Base-by-base conservation (phyloP, 208 protist genomes). In the Trypanosoma platydactyli region DNA sequence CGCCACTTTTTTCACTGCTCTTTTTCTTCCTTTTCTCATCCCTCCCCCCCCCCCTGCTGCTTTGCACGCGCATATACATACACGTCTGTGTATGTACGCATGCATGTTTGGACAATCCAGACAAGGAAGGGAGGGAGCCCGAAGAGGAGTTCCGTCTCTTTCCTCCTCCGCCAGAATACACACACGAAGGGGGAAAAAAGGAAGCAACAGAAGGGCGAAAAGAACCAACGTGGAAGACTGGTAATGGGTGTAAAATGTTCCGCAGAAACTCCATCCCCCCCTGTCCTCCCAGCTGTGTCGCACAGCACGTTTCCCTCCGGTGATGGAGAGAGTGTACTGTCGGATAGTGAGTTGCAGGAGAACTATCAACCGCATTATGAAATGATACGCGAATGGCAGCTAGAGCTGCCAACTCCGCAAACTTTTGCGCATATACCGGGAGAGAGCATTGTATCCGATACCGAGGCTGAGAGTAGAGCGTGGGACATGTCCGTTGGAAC, bases 191-290 rank as follows among this genome's bases (percentile, higher is more conserved):
- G 5, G 9, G 9, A 3, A 38, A 38, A 38, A 38, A 11, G 9
- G 9, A 38, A 9, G 33, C 3, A 9, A 38, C 5, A 38, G 9
- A 38, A 38, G 33, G 33, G 33, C n/a, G n/a, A n/a, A n/a, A n/a
- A n/a, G n/a, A n/a, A n/a, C n/a, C n/a, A n/a, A n/a, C n/a, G n/a
- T n/a, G n/a, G n/a, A n/a, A n/a, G n/a, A n/a, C n/a, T n/a, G n/a
- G n/a, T n/a, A n/a, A 80, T 79, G 77, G 77, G 77, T 54, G 73
- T 67, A 3, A 29, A 73, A 35, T 77, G 73, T 59, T 75, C 68
- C 1, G 63, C 33, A 38, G 18, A 11, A 15, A 1, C 45, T 74
- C 13, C 35, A n/a, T 41, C 70, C 58, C 35, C 52, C 77, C 0
- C 53, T 78, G 38, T 73, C 69, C 25, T 86, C 73, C 80, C 75